phyloP scores from a whole-genome alignment of 305 asterid species.

The Petunia hybrid region DNA sequence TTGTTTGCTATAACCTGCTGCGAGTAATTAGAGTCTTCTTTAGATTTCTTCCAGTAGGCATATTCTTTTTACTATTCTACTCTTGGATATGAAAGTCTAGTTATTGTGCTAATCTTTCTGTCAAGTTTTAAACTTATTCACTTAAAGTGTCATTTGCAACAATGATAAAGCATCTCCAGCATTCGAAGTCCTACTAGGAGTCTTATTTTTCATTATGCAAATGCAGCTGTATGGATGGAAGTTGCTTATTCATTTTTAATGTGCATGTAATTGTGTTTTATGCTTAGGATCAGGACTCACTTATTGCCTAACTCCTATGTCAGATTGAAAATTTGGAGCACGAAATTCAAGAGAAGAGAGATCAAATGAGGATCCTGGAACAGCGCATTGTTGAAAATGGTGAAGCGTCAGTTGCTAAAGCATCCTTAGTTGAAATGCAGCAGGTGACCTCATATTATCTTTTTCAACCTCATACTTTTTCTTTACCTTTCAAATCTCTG shows the following conservation, averaged over 20 bases:
- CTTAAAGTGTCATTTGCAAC: conserved; percentile 2
- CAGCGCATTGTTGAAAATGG: conserved; percentile 87
- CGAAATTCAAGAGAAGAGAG: conserved; percentile 89
- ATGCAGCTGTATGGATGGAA: conserved; percentile 17
- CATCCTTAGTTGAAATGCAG: conserved; percentile 93
- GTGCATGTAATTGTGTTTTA: neutral
- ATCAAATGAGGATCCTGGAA: conserved; percentile 85
- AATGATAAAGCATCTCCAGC: conserved; percentile 18
- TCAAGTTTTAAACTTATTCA: neutral
- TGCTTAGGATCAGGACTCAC: conserved; percentile 22
- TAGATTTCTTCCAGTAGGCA: conserved; percentile 25
- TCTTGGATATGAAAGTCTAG: neutral
- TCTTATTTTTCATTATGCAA: too few species aligned
- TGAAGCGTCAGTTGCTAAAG: conserved; percentile 85
- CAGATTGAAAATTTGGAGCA: conserved; percentile 89
- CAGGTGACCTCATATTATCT: conserved; percentile 60
- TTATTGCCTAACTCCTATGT: conserved; percentile 15
- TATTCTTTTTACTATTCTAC: conserved; percentile 9
- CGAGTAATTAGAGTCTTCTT: neutral
- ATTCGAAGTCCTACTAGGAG: conserved; percentile 25
- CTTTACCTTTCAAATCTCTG: neutral
- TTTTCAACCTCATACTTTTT: conserved; percentile 12
- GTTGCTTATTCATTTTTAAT: conserved; percentile 7
- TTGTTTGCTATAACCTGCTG: conserved; percentile 25
- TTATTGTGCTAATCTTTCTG: conserved; percentile 10